Conservation (phyloP, 2,329 filamentous ascomycete genomes). For the Sclerotinia minor region DNA sequence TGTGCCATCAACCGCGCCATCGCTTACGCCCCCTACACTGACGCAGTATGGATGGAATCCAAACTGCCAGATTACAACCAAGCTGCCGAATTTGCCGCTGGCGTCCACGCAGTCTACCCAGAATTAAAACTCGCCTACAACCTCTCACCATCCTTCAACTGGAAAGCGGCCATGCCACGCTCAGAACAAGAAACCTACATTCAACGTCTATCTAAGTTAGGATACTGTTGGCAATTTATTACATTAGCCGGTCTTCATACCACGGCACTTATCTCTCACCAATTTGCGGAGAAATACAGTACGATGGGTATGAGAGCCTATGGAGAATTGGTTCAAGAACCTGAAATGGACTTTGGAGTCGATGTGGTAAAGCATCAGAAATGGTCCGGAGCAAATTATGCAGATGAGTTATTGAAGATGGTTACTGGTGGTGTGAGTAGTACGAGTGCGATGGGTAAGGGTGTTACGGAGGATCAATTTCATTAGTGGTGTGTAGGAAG, state of each 20-base stretch:
- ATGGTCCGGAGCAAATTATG: slow-evolving; percentile 93
- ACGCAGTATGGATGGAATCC: slow-evolving; percentile 99
- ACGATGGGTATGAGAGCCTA: slow-evolving; percentile 91
- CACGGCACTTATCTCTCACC: slow-evolving; percentile 86
- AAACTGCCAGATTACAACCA: slow-evolving; percentile 91
- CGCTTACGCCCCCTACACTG: slow-evolving; percentile 89
- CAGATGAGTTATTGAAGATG: slow-evolving; percentile 96
- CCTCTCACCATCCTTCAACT: slow-evolving; percentile 98
- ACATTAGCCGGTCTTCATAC: slow-evolving; percentile 97
- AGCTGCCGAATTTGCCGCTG: slow-evolving; percentile 88
- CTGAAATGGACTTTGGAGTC: slow-evolving; percentile 85
- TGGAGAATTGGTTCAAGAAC: slow-evolving; percentile 95
- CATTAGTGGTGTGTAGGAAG: slow-evolving; percentile 45
- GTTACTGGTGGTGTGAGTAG: slow-evolving; percentile 88
- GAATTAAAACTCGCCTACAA: slow-evolving; percentile 99
- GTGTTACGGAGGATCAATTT: slow-evolving; percentile 98
- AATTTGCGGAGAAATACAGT: slow-evolving; percentile 81
- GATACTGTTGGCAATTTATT: slow-evolving; percentile 99
- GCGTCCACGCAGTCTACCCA: slow-evolving; percentile 91
- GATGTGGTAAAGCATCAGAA: slow-evolving; percentile 99
- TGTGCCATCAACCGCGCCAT: slow-evolving; percentile 88
- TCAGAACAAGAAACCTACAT: slow-evolving; percentile 98
- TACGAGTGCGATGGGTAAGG: slow-evolving; percentile 94
- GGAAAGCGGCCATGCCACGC: slow-evolving; percentile 93
- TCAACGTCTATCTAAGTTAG: slow-evolving; percentile 76